Evolutionary conservation across 495 filamentous ascomycete species (phyloP), one percentile per base, ranked within the genome.

Genomic region (Tuber microsphaerosporum): DNA sequence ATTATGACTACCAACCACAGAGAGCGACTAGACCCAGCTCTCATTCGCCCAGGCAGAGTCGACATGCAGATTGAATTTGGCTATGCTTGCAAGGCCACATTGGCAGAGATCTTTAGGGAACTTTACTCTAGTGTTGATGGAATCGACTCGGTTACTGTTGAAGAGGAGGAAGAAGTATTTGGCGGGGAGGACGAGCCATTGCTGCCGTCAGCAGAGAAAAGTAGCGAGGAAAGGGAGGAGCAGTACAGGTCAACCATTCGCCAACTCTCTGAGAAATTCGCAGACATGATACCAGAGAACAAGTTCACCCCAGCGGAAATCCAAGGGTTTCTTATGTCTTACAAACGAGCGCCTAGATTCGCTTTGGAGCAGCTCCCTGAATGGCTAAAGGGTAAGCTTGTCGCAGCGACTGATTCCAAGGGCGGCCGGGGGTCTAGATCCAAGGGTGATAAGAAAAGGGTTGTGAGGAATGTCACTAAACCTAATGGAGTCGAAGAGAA

Each of bases 1-100:
- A 91, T 95, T 77, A 94, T 95, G 92, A 94, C 92, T 3, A 93
- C 92, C 69, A 95, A 95, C 79, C 90, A 93, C 79, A 80, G 89
- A 0, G 91, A 94, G 46, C 90, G 90, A 76, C 86, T 95, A 0
- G 92, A 95, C 78, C 86, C 89, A 51, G 92, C 92, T 0, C 86
- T 95, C 4, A 90, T 93, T 73, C 89, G 92, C 0, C 91, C 91
- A 17, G 92, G 92, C 0, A 88, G 92, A 22, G 90, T 95, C 14
- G 92, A 95, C 79, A 89, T 92, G 88, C 88, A 87, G 42, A 86
- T 94, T 73, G 84, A 88, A 48, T 94, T 94, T 78, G 86, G 86
- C 72, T 84, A 85, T 16, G 87, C 89, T 42, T 77, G 70, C 19
- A 82, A 48, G 48, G 73, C 76, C 26, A 82, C 81, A 22, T 73